Evolutionary conservation across 139 green algal species (phyloP).

Genomic region (Micractinium conductrix): DNA sequence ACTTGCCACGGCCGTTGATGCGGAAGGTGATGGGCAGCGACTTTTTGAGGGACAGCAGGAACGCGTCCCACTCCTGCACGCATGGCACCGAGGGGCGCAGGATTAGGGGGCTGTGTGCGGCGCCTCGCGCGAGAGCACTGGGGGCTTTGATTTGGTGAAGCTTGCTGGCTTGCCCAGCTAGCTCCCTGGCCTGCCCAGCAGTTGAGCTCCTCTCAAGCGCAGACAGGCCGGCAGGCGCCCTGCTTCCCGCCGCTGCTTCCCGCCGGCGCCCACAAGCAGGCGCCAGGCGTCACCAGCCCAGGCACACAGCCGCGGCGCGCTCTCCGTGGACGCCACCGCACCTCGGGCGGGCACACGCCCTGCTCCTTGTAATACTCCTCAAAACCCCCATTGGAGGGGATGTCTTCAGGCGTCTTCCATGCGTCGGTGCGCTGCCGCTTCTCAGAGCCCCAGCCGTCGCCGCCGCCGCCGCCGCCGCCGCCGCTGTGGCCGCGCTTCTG

Average conservation of each 20-base stretch:
- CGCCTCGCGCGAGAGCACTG: no score
- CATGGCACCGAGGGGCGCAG: neutral
- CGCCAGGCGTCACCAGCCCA: neutral
- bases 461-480: neutral
- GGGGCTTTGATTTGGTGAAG: no score
- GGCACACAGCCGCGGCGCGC: neutral
- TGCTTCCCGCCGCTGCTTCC: neutral
- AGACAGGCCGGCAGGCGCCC: no score
- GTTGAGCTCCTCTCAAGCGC: no score
- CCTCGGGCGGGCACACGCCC: conserved; percentile 42
- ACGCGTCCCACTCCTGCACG: conserved; percentile 88
- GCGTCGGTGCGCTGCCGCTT: conserved; percentile 40
- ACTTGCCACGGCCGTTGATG: conserved; percentile 94
- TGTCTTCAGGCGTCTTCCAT: neutral
- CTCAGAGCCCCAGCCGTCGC: neutral
- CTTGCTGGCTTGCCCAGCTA: no score
- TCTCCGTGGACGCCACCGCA: no score
- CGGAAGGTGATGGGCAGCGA: conserved; percentile 95
- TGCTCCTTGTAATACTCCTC: conserved; percentile 80
- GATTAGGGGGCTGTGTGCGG: no score
- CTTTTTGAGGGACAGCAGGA: conserved; percentile 77
- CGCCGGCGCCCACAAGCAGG: neutral
- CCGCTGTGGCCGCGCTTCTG: conserved; percentile 4
- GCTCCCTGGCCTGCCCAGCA: no score
- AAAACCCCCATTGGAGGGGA: conserved; percentile 55